These are phyloP conservation scores for Hypoxylon perforatum DNA, from an alignment of 495 filamentous ascomycete species.

Conservation along the genomic window DNA sequence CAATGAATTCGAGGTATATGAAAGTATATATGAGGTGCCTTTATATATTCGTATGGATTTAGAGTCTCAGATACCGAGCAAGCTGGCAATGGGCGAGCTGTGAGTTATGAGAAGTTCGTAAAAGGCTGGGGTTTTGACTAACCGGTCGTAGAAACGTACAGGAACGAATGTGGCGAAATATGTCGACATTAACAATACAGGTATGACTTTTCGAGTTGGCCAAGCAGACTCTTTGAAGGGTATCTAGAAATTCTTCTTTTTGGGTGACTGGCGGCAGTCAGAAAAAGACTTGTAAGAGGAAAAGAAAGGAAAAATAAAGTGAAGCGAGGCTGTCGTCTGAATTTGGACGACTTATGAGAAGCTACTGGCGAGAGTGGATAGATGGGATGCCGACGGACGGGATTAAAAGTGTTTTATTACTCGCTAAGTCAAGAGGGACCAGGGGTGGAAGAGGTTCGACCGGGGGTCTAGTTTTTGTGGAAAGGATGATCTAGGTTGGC, in stretches of 20 bases:
- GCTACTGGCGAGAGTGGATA: constrained; percentile 8
- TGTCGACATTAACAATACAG: constrained; percentile 24
- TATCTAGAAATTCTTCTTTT: constrained; percentile 23
- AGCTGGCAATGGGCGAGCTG: constrained; percentile 14
- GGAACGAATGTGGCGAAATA: constrained; percentile 19
- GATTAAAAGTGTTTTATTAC: too few species aligned
- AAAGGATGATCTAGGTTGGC: constrained; percentile 27
- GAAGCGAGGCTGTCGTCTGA: constrained; percentile 12
- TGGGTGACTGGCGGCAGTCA: constrained; percentile 12
- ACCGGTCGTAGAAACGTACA: constrained; percentile 6
- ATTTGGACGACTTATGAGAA: constrained; percentile 1
- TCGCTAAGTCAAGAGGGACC: background rate
- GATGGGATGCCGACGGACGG: background rate
- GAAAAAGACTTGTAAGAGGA: constrained; percentile 1
- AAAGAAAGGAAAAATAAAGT: constrained; percentile 2
- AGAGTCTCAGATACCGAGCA: constrained; percentile 6
- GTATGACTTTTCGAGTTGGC: constrained; percentile 25
- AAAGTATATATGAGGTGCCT: constrained; percentile 2
- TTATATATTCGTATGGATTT: constrained; percentile 8
- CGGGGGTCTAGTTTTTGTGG: too few species aligned
- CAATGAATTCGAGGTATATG: background rate
- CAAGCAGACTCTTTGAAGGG: constrained; percentile 26
- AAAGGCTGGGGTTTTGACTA: constrained; percentile 19
- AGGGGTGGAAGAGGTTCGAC: constrained; percentile 13
- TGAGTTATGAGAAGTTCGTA: background rate